Percentiles rank a stretch among this genome's conserved stretches.
Evolutionary conservation across 371 early-diverging fungal species (phyloP).

Genomic region (Sporodiniella umbellata): DNA sequence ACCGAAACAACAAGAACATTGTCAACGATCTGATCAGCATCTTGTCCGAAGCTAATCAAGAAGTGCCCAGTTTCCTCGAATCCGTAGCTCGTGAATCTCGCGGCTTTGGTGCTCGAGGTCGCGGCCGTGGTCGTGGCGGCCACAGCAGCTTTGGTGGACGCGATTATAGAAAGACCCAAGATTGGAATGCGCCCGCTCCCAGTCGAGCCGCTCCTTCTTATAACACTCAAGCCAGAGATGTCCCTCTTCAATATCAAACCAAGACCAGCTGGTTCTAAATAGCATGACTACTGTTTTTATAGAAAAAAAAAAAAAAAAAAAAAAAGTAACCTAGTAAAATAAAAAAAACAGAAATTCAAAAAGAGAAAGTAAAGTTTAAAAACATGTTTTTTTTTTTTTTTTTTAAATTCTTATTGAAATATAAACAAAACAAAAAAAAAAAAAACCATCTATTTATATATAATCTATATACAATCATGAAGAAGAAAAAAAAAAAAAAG

Average conservation of each 20-base stretch:
- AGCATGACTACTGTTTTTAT: background rate
- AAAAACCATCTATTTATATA: background rate
- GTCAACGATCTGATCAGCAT: slow-evolving; percentile 86
- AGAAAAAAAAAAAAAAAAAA: background rate
- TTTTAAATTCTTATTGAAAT: background rate
- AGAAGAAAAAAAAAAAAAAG: background rate
- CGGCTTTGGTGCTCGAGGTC: slow-evolving; percentile 63
- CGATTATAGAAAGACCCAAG: slow-evolving; percentile 34
- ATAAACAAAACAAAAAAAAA: background rate
- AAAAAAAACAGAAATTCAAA: too few relatives aligned
- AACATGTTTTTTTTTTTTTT: background rate
- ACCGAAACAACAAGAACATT: slow-evolving; percentile 87
- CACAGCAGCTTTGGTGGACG: slow-evolving; percentile 49
- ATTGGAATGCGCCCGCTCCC: background rate
- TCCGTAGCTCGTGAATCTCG: slow-evolving; percentile 42
- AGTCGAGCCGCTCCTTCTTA: background rate
- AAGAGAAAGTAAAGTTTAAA: too few relatives aligned
- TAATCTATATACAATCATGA: background rate
- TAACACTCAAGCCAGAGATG: slow-evolving; percentile 15
- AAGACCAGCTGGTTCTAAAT: slow-evolving; percentile 76
- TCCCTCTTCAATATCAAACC: slow-evolving; percentile 48
- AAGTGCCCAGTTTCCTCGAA: slow-evolving; percentile 66
- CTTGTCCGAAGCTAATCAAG: slow-evolving; percentile 58
- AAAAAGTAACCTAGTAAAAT: too few relatives aligned
- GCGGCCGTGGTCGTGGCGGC: slow-evolving; percentile 65